Evolutionary conservation across 2,329 filamentous ascomycete genomes (phyloP), one percentile per base, ranked within the genome.

Genomic region (Coniochaeta hoffmannii): DNA sequence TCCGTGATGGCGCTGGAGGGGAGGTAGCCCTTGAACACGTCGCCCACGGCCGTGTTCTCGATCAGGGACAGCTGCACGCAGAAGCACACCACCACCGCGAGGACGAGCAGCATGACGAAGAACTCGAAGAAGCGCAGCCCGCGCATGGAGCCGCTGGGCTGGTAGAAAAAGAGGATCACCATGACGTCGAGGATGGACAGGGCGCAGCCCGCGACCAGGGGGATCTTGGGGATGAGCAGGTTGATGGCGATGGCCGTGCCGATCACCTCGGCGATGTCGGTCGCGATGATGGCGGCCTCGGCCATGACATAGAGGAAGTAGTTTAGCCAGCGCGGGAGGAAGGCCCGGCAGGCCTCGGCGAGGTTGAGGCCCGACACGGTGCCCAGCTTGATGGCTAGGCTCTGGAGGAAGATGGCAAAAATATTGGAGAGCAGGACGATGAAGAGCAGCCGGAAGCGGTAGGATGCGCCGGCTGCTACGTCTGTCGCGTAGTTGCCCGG

Each of bases 221-320:
- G 85, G 5, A 89, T 73, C 56, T 81, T 73, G 1, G 81, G 81
- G 22, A 85, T 76, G 31, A 89, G 74, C 14, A 89, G 72, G 60
- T 88, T 88, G 51, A 89, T 71, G 1, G 82, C 85, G 59, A 89
- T 88, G 12, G 86, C 86, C 17, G 83, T 87, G 53, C 86, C 86
- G 60, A 89, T 88, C 19, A 88, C 85, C 70, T 88, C 85, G 56
- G 85, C 85, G 60, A 89, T 82, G 65, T 89, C 86, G 0, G 86
- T 89, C 0, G 86, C 86, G 54, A 89, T 83, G 56, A 89, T 89
- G 57, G 86, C 85, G 4, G 78, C 71, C 66, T 89, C 86, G 1
- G 85, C 80, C 59, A 89, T 72, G 19, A 76, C 66, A 62, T 88
- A 89, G 3, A 89, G 71, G 17, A 75, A 64, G 46, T 79, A 76